These are phyloP conservation scores for Colletotrichum sidae DNA, from an alignment of 2,329 filamentous ascomycete genomes.

Conservation along the genomic window DNA sequence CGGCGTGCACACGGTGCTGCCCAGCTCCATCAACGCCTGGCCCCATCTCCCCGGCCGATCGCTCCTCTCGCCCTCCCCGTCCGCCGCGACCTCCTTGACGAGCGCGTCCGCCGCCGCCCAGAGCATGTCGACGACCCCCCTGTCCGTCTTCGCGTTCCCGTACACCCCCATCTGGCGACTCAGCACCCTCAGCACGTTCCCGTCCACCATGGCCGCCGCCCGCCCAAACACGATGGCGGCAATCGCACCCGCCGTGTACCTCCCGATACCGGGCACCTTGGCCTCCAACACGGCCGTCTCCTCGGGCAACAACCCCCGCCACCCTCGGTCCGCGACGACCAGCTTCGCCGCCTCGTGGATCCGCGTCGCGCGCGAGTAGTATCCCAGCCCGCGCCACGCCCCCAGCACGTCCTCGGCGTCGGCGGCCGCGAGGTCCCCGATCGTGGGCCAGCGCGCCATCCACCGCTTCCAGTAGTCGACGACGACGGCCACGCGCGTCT, in stretches of 20 bases:
- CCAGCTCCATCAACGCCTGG: constrained; percentile 74
- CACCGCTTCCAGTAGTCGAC: constrained; percentile 73
- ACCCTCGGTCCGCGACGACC: constrained; percentile 55
- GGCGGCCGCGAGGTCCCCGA: constrained; percentile 66
- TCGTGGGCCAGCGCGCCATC: constrained; percentile 71
- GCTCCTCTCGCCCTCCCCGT: constrained; percentile 49
- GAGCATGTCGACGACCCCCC: constrained; percentile 61
- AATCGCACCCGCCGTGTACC: constrained; percentile 73
- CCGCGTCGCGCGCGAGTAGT: constrained; percentile 72
- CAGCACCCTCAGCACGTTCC: constrained; percentile 71
- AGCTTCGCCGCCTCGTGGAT: constrained; percentile 68
- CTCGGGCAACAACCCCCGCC: constrained; percentile 63
- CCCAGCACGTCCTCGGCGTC: constrained; percentile 66
- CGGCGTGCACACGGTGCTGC: constrained; percentile 71
- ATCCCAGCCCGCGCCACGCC: constrained; percentile 71
- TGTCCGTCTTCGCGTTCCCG: constrained; percentile 68
- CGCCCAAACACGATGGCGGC: constrained; percentile 72
- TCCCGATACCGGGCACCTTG: constrained; percentile 68
- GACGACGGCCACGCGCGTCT: constrained; percentile 71
- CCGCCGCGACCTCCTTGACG: constrained; percentile 60
- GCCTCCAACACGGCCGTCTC: constrained; percentile 58
- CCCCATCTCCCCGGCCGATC: constrained; percentile 71
- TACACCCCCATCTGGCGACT: constrained; percentile 70
- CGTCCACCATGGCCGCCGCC: constrained; percentile 71
- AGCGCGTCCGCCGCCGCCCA: constrained; percentile 70